phyloP scores from a whole-genome alignment of 2,329 filamentous ascomycete species.

The Chalaropsis thielavioides region DNA sequence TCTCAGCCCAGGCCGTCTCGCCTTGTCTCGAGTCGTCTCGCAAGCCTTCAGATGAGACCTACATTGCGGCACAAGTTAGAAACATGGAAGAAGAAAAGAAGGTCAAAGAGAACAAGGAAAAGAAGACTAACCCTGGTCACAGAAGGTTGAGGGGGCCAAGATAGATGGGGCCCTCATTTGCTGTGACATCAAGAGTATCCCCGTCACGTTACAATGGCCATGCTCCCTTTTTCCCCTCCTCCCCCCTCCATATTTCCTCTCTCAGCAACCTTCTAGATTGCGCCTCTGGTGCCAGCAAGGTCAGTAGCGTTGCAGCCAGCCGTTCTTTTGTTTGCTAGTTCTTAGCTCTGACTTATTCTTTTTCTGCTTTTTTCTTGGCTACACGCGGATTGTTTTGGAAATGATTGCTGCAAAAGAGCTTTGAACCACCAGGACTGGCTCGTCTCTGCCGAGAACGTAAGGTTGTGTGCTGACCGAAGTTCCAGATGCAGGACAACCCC shows the following conservation, averaged over 20 bases:
- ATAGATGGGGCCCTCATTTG: no score
- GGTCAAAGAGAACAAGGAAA: background rate
- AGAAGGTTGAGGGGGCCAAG: no score
- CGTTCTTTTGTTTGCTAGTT: background rate
- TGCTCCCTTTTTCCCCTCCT: background rate
- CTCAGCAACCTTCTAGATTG: constrained; percentile 4
- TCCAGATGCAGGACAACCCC: background rate
- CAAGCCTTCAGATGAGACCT: background rate
- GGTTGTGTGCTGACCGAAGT: background rate
- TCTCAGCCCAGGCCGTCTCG: background rate
- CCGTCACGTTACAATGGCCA: background rate
- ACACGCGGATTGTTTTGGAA: background rate
- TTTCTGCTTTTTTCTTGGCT: background rate
- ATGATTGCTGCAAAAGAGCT: background rate
- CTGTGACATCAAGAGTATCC: background rate
- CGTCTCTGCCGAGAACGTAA: background rate
- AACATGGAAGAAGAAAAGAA: background rate
- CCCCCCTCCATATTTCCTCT: background rate
- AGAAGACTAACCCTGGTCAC: no score
- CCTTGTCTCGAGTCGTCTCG: background rate
- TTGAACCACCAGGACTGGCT: background rate
- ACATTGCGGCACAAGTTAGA: background rate
- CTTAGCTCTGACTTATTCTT: background rate
- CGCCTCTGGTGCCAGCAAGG: background rate
- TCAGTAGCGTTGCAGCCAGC: background rate